A percentile compares a stretch with the other conserved stretches of the same genome.
These are phyloP conservation scores for Forsythia viridissima DNA, from an alignment of 257 asterid genomes.

Conservation along the genomic window DNA sequence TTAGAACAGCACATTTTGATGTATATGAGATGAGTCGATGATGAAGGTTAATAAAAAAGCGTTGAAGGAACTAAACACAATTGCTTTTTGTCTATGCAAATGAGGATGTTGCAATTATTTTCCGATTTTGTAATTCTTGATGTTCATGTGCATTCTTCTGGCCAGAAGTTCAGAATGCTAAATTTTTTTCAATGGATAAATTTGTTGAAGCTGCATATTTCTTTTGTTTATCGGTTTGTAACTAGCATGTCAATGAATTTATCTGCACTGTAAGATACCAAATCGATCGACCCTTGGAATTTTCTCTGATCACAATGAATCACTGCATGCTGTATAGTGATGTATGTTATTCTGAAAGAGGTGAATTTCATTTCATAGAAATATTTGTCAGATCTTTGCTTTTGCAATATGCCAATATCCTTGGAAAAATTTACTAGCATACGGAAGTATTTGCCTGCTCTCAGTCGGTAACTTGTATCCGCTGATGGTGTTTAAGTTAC, in stretches of 20 bases:
- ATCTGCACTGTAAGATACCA: slow-evolving; percentile 3
- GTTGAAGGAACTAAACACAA: slow-evolving; percentile 4
- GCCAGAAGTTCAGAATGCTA: neutral
- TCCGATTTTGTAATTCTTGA: slow-evolving; percentile 9
- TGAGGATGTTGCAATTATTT: slow-evolving; percentile 1
- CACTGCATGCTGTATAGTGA: slow-evolving; percentile 6
- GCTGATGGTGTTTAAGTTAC: slow-evolving; percentile 31
- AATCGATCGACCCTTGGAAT: neutral
- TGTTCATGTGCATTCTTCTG: slow-evolving; percentile 14
- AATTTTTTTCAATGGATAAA: neutral
- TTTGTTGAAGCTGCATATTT: neutral
- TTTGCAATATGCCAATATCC: slow-evolving; percentile 15
- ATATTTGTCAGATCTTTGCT: neutral
- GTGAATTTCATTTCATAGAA: neutral
- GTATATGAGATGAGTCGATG: neutral
- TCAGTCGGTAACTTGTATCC: slow-evolving; percentile 26
- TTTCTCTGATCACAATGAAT: slow-evolving; percentile 5
- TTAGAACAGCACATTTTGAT: slow-evolving; percentile 6
- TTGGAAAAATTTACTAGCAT: slow-evolving; percentile 9
- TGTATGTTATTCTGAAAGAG: slow-evolving; percentile 5
- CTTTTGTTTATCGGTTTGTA: neutral
- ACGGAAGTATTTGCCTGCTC: slow-evolving; percentile 3
- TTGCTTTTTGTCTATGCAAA: neutral
- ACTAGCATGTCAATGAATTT: neutral
- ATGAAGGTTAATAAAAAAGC: slow-evolving; percentile 7